phyloP scores from a whole-genome alignment of 441 rosid species.

The Corymbia citriodora region DNA sequence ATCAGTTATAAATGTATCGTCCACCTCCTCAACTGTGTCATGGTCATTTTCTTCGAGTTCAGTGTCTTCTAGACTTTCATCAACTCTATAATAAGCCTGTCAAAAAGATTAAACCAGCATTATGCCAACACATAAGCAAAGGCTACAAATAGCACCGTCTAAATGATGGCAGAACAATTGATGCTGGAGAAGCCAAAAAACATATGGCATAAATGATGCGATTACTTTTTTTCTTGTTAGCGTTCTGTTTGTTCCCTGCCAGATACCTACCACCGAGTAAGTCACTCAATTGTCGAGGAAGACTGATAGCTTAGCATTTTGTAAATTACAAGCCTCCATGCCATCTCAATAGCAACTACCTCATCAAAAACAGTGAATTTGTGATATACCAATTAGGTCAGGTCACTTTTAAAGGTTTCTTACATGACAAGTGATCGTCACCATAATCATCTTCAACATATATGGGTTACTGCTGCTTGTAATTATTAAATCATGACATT shows the following conservation, averaged over 20 bases:
- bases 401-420: background rate
- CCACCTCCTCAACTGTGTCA: background rate
- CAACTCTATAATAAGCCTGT: slow-evolving; percentile 56
- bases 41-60: background rate
- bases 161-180: background rate
- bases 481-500: background rate
- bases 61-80: slow-evolving; percentile 31
- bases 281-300: background rate
- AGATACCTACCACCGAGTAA: background rate
- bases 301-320: background rate
- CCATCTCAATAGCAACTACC: background rate
- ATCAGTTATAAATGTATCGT: slow-evolving; percentile 1
- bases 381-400: background rate
- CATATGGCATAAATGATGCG: background rate
- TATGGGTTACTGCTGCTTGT: background rate
- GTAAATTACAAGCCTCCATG: background rate
- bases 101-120: background rate
- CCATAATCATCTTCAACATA: background rate
- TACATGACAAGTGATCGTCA: background rate
- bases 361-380: background rate
- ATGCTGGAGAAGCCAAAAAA: background rate
- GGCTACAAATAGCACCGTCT: background rate
- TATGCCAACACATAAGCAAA: background rate
- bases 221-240: background rate
- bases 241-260: background rate